Base-by-base conservation (phyloP, 108 stramenopile genomes). In the Stephanodiscus minutulus region DNA sequence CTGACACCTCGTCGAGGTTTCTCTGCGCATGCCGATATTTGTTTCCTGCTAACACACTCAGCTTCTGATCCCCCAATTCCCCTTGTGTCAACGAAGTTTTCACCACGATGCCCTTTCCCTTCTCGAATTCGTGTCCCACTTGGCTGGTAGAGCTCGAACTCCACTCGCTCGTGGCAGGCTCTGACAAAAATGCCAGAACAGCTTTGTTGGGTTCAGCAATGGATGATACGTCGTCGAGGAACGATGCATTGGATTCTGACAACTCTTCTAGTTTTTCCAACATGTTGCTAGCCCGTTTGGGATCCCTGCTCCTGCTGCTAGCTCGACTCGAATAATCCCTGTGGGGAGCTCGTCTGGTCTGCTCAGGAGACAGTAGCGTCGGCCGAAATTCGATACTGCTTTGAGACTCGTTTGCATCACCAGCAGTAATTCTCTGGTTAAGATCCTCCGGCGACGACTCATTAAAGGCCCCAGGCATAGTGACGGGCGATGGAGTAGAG, bases 201-300 rank as follows among this genome's bases (percentile, higher is more conserved):
- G 67, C 39, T 25, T 57, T 31, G 41, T 68, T 57, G 54, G 39
- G 55, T 28, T 55, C 53, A 44, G 6, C 56, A 12, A 68, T 29
- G 22, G 67, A 54, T 57, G 54, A 68, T 31, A 57, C 56, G 41
- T 67, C 54, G 48, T 55, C 66, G 18, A 55, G 67, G 43, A 68
- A 68, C n/a, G 67, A 68, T 39, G 67, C 67, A 43, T 55, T 68
- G 15, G 67, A 57, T 68, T 68, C 67, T 31, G 67, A 68, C 0
- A 68, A 39, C 55, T 68, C 67, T 5, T 68, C 67, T 5, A 68
- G 39, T 27, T 68, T 68, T 58, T 58, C 67, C 43, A 68, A 57
- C 12, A 33, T 31, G 35, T 13, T 15, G 48, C 64, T 28, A 48
- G 47, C 49, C 15, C 43, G 43, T 44, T 13, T 44, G 2, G 43